These are phyloP conservation scores for Jaapia argillacea DNA, from an alignment of 768 basidiomycete genomes.

Conservation along the genomic window DNA sequence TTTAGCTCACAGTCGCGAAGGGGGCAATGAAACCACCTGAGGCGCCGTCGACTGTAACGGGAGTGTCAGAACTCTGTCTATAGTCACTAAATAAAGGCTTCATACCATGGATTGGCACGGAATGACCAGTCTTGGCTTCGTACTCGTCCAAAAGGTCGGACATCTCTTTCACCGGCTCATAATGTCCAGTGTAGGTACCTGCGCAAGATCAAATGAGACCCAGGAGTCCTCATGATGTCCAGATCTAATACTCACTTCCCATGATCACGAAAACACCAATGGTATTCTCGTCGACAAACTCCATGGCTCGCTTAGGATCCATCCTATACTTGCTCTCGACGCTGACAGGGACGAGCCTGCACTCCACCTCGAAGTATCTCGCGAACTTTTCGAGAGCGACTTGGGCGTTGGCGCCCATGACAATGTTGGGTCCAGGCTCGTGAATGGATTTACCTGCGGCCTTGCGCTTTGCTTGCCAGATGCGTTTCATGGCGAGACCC, in stretches of 20 bases:
- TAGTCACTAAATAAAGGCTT: too few relatives aligned
- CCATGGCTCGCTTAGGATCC: constrained; percentile 54
- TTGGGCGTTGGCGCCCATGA: constrained; percentile 63
- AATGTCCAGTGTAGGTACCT: constrained; percentile 42
- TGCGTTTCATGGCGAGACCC: constrained; percentile 61
- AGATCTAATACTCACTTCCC: constrained; percentile 26
- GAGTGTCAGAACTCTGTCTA: constrained; percentile 4
- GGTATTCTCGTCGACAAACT: constrained; percentile 61
- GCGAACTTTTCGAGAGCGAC: constrained; percentile 67
- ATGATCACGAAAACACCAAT: constrained; percentile 60
- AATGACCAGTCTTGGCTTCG: constrained; percentile 33
- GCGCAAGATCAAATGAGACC: background rate
- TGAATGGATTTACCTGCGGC: constrained; percentile 54
- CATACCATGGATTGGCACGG: constrained; percentile 36
- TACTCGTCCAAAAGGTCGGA: constrained; percentile 57
- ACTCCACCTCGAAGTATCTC: constrained; percentile 58
- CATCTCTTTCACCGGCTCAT: constrained; percentile 83
- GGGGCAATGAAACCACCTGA: constrained; percentile 57
- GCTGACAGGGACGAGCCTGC: constrained; percentile 52
- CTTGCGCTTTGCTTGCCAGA: constrained; percentile 62
- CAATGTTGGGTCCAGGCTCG: constrained; percentile 54
- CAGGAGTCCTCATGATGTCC: background rate
- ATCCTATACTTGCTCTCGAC: constrained; percentile 71
- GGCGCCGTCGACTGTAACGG: constrained; percentile 39
- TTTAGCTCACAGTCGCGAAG: constrained; percentile 27